Percentiles rank a stretch among this genome's conserved stretches.
Evolutionary conservation across 106 monocot species (phyloP).

Genomic region (Cymbidium sinense): DNA sequence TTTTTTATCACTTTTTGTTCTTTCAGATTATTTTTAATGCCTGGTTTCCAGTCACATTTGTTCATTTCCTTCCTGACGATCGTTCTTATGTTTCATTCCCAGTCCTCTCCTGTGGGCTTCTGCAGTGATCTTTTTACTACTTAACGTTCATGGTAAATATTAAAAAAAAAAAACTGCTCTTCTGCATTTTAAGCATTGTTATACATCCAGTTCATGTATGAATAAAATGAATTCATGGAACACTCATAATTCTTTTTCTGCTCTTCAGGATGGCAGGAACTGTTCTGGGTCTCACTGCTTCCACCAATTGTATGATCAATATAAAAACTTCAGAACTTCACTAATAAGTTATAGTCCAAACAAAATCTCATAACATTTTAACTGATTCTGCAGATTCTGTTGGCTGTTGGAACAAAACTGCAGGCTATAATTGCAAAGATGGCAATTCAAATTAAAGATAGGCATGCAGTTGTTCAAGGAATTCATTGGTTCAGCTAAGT

Average conservation of each 20-base stretch:
- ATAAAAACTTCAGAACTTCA: background rate
- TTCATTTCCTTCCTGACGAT: too few species aligned
- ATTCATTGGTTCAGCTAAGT: constrained; percentile 66
- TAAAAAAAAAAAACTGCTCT: background rate
- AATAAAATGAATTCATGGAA: background rate
- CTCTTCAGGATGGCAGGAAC: constrained; percentile 54
- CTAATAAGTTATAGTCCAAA: background rate
- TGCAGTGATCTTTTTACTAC: constrained; percentile 67
- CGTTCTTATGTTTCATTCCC: constrained; percentile 6
- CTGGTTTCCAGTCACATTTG: constrained; percentile 23
- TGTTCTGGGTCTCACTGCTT: constrained; percentile 67
- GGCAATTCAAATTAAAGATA: constrained; percentile 78
- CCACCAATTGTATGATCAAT: constrained; percentile 62
- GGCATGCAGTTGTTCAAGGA: constrained; percentile 74
- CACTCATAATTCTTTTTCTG: background rate
- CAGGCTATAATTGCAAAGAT: constrained; percentile 81
- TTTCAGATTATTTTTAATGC: background rate
- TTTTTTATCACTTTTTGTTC: background rate
- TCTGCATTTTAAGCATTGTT: background rate
- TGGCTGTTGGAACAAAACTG: constrained; percentile 84
- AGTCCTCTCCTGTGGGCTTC: constrained; percentile 80
- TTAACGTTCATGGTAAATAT: constrained; percentile 70
- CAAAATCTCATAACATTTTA: constrained; percentile 3
- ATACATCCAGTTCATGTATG: too few species aligned
- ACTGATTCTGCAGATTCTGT: constrained; percentile 40